These are phyloP conservation scores for Juncus inflexus DNA, from an alignment of 176 grass and related monocot genomes.

Conservation along the genomic window DNA sequence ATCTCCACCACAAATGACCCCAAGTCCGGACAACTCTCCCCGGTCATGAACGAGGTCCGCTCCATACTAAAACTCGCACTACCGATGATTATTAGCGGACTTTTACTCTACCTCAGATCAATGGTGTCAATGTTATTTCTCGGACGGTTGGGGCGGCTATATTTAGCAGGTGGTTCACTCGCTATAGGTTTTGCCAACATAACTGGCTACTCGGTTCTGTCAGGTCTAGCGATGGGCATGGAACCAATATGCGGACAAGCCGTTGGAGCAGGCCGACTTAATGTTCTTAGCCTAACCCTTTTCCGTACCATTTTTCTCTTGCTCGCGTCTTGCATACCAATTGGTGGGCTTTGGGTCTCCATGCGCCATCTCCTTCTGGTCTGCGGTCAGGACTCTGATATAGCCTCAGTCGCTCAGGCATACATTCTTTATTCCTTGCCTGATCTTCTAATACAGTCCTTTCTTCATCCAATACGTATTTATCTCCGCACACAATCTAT, in stretches of 20 bases:
- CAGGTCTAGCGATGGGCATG: conserved; percentile 84
- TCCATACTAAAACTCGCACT: conserved; percentile 53
- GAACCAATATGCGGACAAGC: conserved; percentile 83
- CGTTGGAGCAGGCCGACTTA: conserved; percentile 57
- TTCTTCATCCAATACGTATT: conserved; percentile 90
- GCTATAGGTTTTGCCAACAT: conserved; percentile 91
- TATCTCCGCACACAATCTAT: conserved; percentile 84
- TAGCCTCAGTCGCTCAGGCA: conserved; percentile 47
- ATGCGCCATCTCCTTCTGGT: conserved; percentile 58
- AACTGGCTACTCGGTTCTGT: conserved; percentile 87
- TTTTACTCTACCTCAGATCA: conserved; percentile 68
- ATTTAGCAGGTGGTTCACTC: conserved; percentile 74
- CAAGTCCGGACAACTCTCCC: neutral
- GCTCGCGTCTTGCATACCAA: conserved; percentile 54
- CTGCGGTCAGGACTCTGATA: conserved; percentile 59
- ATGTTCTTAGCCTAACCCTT: conserved; percentile 52
- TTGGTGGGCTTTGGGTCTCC: conserved; percentile 51
- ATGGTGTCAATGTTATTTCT: conserved; percentile 86
- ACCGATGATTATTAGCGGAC: conserved; percentile 59
- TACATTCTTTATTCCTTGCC: conserved; percentile 80
- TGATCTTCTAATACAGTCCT: conserved; percentile 64
- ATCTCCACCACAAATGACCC: neutral
- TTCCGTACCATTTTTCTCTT: conserved; percentile 62
- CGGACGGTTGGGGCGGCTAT: conserved; percentile 60
- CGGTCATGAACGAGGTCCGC: conserved; percentile 40